Percentiles rank a stretch among this genome's conserved stretches.
These are phyloP conservation scores for Wickerhamomyces rabaulensis DNA, from an alignment of 805 yeast genomes.

Conservation along the genomic window DNA sequence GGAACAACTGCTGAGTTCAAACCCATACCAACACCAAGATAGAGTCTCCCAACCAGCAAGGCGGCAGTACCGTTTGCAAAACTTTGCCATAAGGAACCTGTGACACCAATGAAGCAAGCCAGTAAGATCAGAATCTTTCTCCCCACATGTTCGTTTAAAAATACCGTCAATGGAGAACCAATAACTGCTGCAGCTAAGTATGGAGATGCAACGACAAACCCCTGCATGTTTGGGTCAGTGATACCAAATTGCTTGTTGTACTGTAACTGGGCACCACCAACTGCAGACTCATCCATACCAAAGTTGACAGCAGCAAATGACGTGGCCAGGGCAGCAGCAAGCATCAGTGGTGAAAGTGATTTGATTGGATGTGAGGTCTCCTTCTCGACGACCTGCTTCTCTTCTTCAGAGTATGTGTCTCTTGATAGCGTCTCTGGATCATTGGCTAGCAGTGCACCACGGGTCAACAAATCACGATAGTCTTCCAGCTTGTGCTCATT, in stretches of 20 bases:
- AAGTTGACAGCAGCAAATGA: conserved; percentile 53
- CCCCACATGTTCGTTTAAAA: conserved; percentile 46
- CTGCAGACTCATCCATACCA: conserved; percentile 71
- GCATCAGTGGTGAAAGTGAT: conserved; percentile 44
- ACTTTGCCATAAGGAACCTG: conserved; percentile 61
- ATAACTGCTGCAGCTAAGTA: conserved; percentile 53
- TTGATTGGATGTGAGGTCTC: conserved; percentile 44
- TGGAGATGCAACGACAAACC: conserved; percentile 62
- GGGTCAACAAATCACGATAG: conserved; percentile 32
- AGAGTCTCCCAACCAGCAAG: conserved; percentile 52
- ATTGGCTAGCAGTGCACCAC: conserved; percentile 57
- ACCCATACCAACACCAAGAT: conserved; percentile 63
- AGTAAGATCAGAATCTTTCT: conserved; percentile 56
- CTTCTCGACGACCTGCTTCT: conserved; percentile 28
- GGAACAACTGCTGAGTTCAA: conserved; percentile 66
- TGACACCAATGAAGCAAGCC: conserved; percentile 51
- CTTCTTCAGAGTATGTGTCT: conserved; percentile 28
- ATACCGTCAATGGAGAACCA: conserved; percentile 53
- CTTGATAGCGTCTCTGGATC: conserved; percentile 38
- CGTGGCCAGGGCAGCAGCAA: conserved; percentile 57
- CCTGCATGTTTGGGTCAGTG: conserved; percentile 39
- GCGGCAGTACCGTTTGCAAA: conserved; percentile 57
- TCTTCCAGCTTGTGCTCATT: conserved; percentile 13
- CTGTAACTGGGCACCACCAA: conserved; percentile 60
- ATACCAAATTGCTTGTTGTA: conserved; percentile 44